Base-by-base conservation (phyloP, 2,329 filamentous ascomycete species). In the Colletotrichum sp. region DNA sequence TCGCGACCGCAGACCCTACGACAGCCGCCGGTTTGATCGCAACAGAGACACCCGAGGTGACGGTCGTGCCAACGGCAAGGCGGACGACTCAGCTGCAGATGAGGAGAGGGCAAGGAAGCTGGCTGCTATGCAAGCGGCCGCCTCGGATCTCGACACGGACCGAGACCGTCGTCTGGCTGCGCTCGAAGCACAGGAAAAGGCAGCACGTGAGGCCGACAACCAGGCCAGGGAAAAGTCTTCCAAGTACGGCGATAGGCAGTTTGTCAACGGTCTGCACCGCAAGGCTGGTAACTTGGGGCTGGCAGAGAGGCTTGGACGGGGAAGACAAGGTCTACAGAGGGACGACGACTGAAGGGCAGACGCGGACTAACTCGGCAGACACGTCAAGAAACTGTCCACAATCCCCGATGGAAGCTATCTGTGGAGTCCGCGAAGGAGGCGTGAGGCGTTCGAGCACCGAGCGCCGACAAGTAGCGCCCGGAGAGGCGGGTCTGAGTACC, bases 81-180 rank as follows among this genome's bases (percentile, higher is more conserved):
- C 69, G 34, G 81, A 80, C 13, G 79, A 79, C 10, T 76, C 78
- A 18, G 83, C 84, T 5, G 83, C 82, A 8, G 89, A 89, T 24
- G 89, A 91, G 26, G 92, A 94, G 76, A 88, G 89, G n/a, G 91
- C 92, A 14, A 89, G 90, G 28, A 94, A 92, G 81, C 84, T 95
- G 21, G 93, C 92, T 18, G 92, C 92, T 10, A 95, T 96, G 94
- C 93, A 94, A 82, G 89, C 90, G 21, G 93, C 92, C 32, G 94
- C 94, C 6, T 89, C 88, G 2, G 91, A 93, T 13, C 86, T 97
- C 63, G 94, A 96, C 79, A 81, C 87, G n/a, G 92, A 94, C 78
- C 92, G 95, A 36, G 90, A 91, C 77, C 89, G 90, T 74, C 90
- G 95, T 28, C 86, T 97, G 12, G 90, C 91, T 0, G 91, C 91